Evolutionary conservation across 2,329 filamentous ascomycete species (phyloP), one percentile per base, ranked within the genome.

Genomic region (Cladophialophora immunda): DNA sequence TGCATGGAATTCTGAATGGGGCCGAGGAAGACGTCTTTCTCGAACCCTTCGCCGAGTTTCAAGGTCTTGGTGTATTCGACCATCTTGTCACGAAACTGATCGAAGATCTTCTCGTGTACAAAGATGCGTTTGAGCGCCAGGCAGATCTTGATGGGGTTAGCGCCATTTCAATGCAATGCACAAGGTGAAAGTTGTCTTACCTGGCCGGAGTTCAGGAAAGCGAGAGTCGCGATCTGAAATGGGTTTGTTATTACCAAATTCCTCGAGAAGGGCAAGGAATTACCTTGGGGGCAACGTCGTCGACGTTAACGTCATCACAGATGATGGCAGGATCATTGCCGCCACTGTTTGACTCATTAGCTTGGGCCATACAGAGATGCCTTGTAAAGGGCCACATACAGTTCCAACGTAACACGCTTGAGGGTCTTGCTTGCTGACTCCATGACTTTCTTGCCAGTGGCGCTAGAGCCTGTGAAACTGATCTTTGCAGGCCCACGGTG

Each of bases 1-100:
- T 91, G 89, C 83, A 87, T 85, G 68, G 82, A 76, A 76, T 91
- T 91, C 68, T 89, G 87, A 1, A 91, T 76, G 0, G 89, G 89
- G 0, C 88, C 89, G 0, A 89, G 84, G 64, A 85, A 78, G 27
- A 80, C 78, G 2, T 78, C 81, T 5, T 80, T 79, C 54, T 77
- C 74, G 15, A 73, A 74, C 59, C 76, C 74, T 79, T 73, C 68
- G 17, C 74, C 71, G 25, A 69, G 45, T 41, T 73, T 73, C 52
- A 73, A 58, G 9, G 59, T 79, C 68, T 84, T 82, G 64, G 91
- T 81, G 66, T 85, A 80, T 53, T 86, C 81, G 65, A 86, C 86
- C 81, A 92, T 92, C 5, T 55, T 55, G 22, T 82, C 78, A 50
- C 92, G 76, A 74, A 93, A 93, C 59, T 86, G 81, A 38, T 92